Base-by-base conservation (phyloP, 768 basidiomycete species). In the Terana coerulea region DNA sequence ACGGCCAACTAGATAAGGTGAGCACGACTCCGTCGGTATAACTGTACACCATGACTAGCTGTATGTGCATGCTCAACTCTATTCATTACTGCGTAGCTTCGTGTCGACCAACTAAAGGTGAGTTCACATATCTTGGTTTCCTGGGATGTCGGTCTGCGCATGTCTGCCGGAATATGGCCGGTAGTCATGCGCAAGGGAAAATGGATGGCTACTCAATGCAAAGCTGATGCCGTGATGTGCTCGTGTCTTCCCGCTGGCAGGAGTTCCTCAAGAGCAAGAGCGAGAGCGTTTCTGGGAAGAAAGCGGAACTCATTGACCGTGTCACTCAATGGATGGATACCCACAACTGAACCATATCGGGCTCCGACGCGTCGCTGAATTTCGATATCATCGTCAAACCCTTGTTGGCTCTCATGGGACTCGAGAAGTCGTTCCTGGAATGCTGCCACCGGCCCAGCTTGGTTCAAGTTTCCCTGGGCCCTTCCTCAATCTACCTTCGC, bases 81-180 rank as follows among this genome's bases (percentile, higher is more conserved):
- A 56, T 49, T 61, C 42, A 46, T 47, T 41, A 42, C 45, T 54
- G 43, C 14, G 55, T 52, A 91, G 89, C 73, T 91, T 56, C 81
- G 80, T 15, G 84, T 89, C 55, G 86, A 87, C 66, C 85, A 89
- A 60, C 73, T 92, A 42, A 91, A 87, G 78, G 88, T 86, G 55
- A 51, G 74, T 54, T 21, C 45, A 46, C 45, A 31, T 34, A 21
- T 29, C 15, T 39, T 46, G 45, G 31, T n/a, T 5, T 33, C 30
- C 45, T 22, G 2, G 17, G 24, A 22, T 39, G 24, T 39, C 17
- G 37, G 37, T 10, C 37, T 39, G 37, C 25, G 39, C 39, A 17
- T 31, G 30, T n/a, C 12, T 33, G n/a, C 30, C n/a, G n/a, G n/a
- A n/a, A n/a, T n/a, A 24, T 5, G 30, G 14, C 10, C 19, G 21